Percentiles rank a stretch among this genome's conserved stretches.
These are phyloP conservation scores for Globisporangium carolinianum DNA, from an alignment of 352 stramenopile genomes.

Conservation along the genomic window DNA sequence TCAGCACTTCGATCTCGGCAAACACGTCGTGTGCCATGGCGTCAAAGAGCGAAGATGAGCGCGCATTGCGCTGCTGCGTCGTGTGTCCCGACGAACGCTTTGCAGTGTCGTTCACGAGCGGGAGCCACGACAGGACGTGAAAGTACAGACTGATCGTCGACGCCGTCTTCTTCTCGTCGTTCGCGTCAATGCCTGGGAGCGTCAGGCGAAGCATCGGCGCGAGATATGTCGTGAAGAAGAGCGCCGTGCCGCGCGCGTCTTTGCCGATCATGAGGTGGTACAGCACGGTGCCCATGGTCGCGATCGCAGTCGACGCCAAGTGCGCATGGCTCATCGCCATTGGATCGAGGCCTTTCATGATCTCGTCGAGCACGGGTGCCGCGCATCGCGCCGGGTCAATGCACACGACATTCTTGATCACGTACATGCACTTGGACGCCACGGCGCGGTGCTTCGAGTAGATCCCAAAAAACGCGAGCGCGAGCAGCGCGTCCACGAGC, in stretches of 20 bases:
- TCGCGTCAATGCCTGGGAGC: constrained; percentile 65
- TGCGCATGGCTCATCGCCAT: constrained; percentile 66
- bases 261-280: constrained; percentile 60
- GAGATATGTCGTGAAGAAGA: constrained; percentile 57
- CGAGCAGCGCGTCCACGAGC: constrained; percentile 41
- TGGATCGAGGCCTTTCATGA: constrained; percentile 62
- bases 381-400: constrained; percentile 38
- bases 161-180: constrained; percentile 72
- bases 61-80: constrained; percentile 25
- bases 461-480: constrained; percentile 57
- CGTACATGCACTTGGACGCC: constrained; percentile 59
- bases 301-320: constrained; percentile 62
- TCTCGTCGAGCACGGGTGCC: constrained; percentile 49
- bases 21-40: constrained; percentile 44
- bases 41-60: constrained; percentile 29
- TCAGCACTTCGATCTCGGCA: constrained; percentile 21
- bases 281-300: constrained; percentile 51
- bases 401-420: constrained; percentile 60
- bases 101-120: constrained; percentile 54
- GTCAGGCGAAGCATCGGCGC: constrained; percentile 51
- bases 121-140: constrained; percentile 56
- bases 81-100: constrained; percentile 26
- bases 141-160: constrained; percentile 66
- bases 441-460: constrained; percentile 68
- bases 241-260: constrained; percentile 26